Percentiles rank a stretch among this genome's conserved stretches.
Evolutionary conservation across 1,284 basidiomycete species (phyloP).

Genomic region (Ceratorhiza oryzae-sativae): DNA sequence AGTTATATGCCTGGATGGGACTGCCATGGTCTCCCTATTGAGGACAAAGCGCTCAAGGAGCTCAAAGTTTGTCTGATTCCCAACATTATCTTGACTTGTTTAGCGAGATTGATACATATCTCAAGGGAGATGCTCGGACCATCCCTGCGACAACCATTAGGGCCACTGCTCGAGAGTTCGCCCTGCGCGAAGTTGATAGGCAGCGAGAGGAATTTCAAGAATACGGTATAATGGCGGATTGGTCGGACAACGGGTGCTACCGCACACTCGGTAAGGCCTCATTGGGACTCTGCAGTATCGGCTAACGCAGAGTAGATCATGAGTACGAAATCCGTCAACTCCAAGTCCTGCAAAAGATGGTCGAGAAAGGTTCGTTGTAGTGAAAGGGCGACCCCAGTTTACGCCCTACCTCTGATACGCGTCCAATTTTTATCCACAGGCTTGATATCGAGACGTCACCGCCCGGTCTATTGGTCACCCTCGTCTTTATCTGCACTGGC

Average conservation of each 20-base stretch:
- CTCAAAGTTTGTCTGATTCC: slow-evolving; percentile 62
- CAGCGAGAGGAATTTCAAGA: slow-evolving; percentile 85
- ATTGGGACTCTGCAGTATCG: slow-evolving; percentile 13
- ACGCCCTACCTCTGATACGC: too few species aligned
- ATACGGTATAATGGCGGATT: slow-evolving; percentile 94
- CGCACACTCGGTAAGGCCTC: slow-evolving; percentile 75
- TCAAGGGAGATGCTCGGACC: slow-evolving; percentile 49
- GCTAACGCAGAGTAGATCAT: slow-evolving; percentile 62
- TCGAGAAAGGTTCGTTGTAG: slow-evolving; percentile 68
- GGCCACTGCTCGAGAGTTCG: slow-evolving; percentile 73
- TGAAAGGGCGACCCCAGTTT: too few species aligned
- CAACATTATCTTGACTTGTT: neutral
- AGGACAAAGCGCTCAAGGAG: slow-evolving; percentile 86
- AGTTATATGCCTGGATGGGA: slow-evolving; percentile 98
- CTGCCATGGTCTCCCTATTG: slow-evolving; percentile 97
- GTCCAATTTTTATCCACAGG: slow-evolving; percentile 54
- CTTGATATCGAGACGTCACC: slow-evolving; percentile 84
- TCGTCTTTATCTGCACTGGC: slow-evolving; percentile 94
- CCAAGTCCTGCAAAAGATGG: slow-evolving; percentile 87
- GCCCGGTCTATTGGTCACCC: slow-evolving; percentile 95
- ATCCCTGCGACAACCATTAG: slow-evolving; percentile 73
- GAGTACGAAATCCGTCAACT: slow-evolving; percentile 91
- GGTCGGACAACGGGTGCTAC: slow-evolving; percentile 81
- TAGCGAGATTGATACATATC: slow-evolving; percentile 57
- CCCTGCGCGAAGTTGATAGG: slow-evolving; percentile 73